These are phyloP conservation scores for Hypoxylon trugodes DNA, from an alignment of 495 filamentous ascomycete species.

Conservation along the genomic window DNA sequence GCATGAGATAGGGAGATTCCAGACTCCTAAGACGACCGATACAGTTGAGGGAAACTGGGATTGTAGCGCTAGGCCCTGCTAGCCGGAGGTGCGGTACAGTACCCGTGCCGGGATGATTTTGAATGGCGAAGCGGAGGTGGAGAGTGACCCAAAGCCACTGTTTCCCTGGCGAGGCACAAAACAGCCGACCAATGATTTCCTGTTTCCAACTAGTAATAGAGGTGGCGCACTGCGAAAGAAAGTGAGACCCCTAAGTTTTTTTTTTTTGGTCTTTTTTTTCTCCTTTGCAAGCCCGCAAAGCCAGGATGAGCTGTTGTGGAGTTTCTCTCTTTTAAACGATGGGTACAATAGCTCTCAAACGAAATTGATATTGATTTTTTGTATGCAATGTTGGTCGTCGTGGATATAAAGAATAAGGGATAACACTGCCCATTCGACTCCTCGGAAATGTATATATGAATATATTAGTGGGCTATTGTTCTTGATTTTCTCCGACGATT, in stretches of 20 bases:
- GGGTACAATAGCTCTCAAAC: neutral
- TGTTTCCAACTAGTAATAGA: slow-evolving; percentile 19
- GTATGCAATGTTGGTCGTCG: too few relatives aligned
- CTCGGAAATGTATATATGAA: too few relatives aligned
- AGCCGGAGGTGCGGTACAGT: slow-evolving; percentile 42
- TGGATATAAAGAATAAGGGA: too few relatives aligned
- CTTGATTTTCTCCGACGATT: neutral
- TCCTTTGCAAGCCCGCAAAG: neutral
- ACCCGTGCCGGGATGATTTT: slow-evolving; percentile 42
- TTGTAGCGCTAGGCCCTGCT: slow-evolving; percentile 30
- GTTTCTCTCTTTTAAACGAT: slow-evolving; percentile 26
- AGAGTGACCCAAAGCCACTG: slow-evolving; percentile 35
- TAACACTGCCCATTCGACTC: too few relatives aligned
- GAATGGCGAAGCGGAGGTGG: slow-evolving; percentile 42
- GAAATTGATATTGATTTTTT: too few relatives aligned
- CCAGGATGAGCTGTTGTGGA: slow-evolving; percentile 31
- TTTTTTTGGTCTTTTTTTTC: too few relatives aligned
- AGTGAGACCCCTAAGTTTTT: slow-evolving; percentile 18
- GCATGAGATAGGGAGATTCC: slow-evolving; percentile 42
- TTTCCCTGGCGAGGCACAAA: slow-evolving; percentile 32
- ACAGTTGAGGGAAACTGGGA: slow-evolving; percentile 27
- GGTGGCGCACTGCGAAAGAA: slow-evolving; percentile 33
- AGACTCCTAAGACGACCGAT: slow-evolving; percentile 32
- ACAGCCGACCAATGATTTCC: slow-evolving; percentile 34
- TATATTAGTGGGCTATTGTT: too few relatives aligned